Conservation (phyloP, 148 eudicot genomes). For the Persicaria tinctoria region DNA sequence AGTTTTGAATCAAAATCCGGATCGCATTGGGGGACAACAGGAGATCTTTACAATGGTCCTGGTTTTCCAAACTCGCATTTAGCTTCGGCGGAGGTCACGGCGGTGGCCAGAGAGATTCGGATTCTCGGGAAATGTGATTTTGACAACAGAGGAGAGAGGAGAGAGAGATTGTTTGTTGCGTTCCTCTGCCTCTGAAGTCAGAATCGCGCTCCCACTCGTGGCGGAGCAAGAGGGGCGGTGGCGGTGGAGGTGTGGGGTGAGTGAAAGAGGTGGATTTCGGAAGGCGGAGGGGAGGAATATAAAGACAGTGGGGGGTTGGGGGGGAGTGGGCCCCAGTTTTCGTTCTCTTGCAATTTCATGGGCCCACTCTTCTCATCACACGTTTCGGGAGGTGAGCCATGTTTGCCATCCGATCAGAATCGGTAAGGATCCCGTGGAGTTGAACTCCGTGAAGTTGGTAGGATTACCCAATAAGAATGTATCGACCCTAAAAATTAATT, state of each 20-base stretch:
- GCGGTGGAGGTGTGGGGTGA: neutral
- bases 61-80: neutral
- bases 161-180: no score
- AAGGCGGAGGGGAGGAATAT: neutral
- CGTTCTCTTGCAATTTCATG: neutral
- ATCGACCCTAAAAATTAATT: no score
- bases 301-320: neutral
- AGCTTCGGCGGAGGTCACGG: neutral
- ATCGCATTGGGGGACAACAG: neutral
- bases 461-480: no score
- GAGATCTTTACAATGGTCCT: neutral
- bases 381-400: slow-evolving; percentile 10
- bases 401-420: neutral
- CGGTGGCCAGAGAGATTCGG: neutral
- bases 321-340: neutral
- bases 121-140: neutral
- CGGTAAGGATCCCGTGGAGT: no score
- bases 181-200: neutral
- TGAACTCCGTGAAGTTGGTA: no score
- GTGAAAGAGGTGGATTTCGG: neutral
- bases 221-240: slow-evolving; percentile 4
- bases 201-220: neutral
- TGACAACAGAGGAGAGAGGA: neutral
- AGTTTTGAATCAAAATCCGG: neutral
- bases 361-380: neutral